phyloP scores from a whole-genome alignment of 148 eudicot genomes.

The Tetragonia tetragonoides region DNA sequence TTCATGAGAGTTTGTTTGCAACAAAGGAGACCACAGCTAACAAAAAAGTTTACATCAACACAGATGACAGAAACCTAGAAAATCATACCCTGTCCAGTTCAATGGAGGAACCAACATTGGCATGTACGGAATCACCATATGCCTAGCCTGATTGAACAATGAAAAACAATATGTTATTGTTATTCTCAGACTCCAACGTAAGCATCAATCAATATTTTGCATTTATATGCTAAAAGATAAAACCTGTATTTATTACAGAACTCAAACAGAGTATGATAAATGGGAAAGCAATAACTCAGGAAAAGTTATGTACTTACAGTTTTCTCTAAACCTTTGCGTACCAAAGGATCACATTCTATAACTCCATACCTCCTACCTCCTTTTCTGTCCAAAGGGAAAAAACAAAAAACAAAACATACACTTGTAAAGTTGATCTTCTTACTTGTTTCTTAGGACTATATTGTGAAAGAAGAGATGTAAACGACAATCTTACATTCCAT shows the following conservation, averaged over 20 bases:
- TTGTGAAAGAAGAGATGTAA: background rate
- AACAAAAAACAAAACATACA: slow-evolving; percentile 1
- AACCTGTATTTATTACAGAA: background rate
- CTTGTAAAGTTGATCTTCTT: background rate
- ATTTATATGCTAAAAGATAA: background rate
- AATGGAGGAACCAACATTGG: slow-evolving; percentile 90
- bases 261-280: background rate
- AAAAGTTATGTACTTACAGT: slow-evolving; percentile 50
- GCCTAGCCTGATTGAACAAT: slow-evolving; percentile 64
- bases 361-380: slow-evolving; percentile 70
- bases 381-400: slow-evolving; percentile 42
- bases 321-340: slow-evolving; percentile 85
- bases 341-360: slow-evolving; percentile 86
- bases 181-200: background rate
- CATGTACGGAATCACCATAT: slow-evolving; percentile 97
- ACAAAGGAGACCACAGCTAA: background rate
- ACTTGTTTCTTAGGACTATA: background rate
- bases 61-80: background rate
- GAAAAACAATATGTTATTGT: slow-evolving; percentile 20
- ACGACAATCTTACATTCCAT: slow-evolving; percentile 51
- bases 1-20: background rate
- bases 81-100: slow-evolving; percentile 78
- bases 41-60: slow-evolving; percentile 1
- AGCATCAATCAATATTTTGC: background rate
- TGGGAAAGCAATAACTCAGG: background rate